Percentiles rank a stretch among this genome's conserved stretches.
phyloP scores from a whole-genome alignment of 2,329 filamentous ascomycete species.

The Didymella arachidicola region DNA sequence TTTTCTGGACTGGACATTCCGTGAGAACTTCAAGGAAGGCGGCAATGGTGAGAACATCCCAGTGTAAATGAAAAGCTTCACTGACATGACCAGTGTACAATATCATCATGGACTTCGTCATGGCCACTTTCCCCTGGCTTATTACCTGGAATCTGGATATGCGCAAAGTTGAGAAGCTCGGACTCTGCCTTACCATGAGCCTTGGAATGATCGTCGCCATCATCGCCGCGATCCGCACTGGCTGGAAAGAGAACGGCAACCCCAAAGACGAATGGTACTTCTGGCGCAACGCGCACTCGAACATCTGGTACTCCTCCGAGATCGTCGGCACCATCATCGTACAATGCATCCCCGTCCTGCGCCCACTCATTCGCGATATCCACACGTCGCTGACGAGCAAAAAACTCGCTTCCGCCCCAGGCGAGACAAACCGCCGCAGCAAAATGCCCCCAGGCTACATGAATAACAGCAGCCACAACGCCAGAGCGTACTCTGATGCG shows the following conservation, averaged over 20 bases:
- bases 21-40: constrained; percentile 58
- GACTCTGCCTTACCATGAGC: constrained; percentile 61
- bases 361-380: constrained; percentile 57
- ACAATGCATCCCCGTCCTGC: constrained; percentile 62
- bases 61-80: neutral
- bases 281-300: constrained; percentile 58
- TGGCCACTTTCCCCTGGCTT: constrained; percentile 61
- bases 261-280: constrained; percentile 57
- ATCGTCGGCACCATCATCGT: constrained; percentile 64
- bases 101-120: constrained; percentile 62
- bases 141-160: constrained; percentile 60
- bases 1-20: constrained; percentile 52
- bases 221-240: constrained; percentile 57
- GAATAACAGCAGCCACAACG: constrained; percentile 26
- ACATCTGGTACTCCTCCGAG: constrained; percentile 62
- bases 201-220: constrained; percentile 61
- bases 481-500: constrained; percentile 33
- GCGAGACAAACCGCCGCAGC: constrained; percentile 25
- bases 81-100: constrained; percentile 56
- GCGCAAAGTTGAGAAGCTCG: constrained; percentile 59
- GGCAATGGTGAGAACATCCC: constrained; percentile 55
- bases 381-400: constrained; percentile 51
- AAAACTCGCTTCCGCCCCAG: constrained; percentile 32
- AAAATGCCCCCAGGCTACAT: constrained; percentile 21
- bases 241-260: constrained; percentile 61